phyloP scores from a whole-genome alignment of 1,284 basidiomycete species.

The Chalciporus sp. region DNA sequence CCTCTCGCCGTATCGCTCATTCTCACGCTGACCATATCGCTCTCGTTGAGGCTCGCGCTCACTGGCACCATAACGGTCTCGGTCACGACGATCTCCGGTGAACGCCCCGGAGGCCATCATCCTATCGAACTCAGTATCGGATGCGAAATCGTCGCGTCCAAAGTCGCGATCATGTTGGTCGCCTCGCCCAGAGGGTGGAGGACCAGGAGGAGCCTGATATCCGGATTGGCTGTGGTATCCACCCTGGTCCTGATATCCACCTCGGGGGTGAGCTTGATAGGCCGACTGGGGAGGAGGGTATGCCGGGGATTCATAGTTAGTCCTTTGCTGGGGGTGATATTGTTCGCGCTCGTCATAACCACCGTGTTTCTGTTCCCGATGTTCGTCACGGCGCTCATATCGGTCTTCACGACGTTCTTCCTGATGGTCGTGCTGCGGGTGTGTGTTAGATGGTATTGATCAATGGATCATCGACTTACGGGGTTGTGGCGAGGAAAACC shows the following conservation, averaged over 20 bases:
- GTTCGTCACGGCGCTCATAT: constrained; percentile 15
- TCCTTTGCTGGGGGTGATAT: background rate
- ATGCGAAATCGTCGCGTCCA: constrained; percentile 29
- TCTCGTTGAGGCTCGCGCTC: background rate
- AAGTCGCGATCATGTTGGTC: constrained; percentile 20
- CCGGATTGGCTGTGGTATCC: background rate
- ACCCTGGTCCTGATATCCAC: background rate
- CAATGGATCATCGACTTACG: background rate
- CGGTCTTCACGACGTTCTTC: constrained; percentile 13
- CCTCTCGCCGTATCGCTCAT: constrained; percentile 6
- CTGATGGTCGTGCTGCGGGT: constrained; percentile 4
- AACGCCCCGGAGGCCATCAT: constrained; percentile 25
- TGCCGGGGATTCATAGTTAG: background rate
- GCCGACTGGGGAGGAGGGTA: background rate
- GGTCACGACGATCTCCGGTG: background rate
- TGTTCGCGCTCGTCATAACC: constrained; percentile 2
- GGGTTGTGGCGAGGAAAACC: background rate
- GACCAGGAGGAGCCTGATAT: constrained; percentile 12
- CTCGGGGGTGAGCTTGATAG: background rate
- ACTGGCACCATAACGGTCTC: background rate
- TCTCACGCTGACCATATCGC: background rate
- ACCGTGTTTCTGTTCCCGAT: background rate
- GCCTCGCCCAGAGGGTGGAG: constrained; percentile 1
- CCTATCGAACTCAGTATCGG: constrained; percentile 27
- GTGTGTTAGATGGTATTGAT: background rate